Evolutionary conservation across 2,329 filamentous ascomycete species (phyloP).

Genomic region (Stylonectria norvegica): DNA sequence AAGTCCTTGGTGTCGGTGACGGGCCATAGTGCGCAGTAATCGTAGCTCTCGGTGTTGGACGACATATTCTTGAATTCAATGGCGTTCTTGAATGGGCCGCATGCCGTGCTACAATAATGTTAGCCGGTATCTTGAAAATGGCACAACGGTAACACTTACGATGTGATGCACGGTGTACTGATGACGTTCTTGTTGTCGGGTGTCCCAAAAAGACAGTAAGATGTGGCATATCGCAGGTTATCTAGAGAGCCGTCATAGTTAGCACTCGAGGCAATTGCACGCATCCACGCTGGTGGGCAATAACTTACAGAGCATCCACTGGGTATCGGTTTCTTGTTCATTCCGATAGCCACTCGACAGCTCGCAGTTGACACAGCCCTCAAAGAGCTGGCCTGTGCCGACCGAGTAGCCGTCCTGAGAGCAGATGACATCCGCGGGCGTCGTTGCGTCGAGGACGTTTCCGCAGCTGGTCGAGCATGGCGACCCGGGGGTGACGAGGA

Average conservation of each 20-base stretch:
- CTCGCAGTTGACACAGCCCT: slow-evolving; percentile 52
- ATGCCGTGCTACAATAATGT: slow-evolving; percentile 44
- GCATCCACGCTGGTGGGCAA: not conserved
- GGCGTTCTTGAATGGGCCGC: slow-evolving; percentile 45
- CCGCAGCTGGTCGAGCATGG: slow-evolving; percentile 51
- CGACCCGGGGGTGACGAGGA: slow-evolving; percentile 47
- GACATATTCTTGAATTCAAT: slow-evolving; percentile 50
- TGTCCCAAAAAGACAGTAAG: slow-evolving; percentile 53
- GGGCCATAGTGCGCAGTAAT: slow-evolving; percentile 53
- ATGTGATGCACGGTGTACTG: slow-evolving; percentile 50
- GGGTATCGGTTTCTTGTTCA: slow-evolving; percentile 48
- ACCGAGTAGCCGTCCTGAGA: slow-evolving; percentile 37
- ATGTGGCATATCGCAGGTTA: slow-evolving; percentile 55
- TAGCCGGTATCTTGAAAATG: not conserved
- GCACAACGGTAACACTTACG: slow-evolving; percentile 32
- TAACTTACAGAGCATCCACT: slow-evolving; percentile 53
- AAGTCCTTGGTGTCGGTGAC: slow-evolving; percentile 35
- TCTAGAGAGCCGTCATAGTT: slow-evolving; percentile 37
- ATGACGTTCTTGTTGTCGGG: slow-evolving; percentile 43
- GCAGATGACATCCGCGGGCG: slow-evolving; percentile 48
- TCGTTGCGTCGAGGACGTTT: slow-evolving; percentile 48
- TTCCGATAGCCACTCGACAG: slow-evolving; percentile 46
- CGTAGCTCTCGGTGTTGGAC: slow-evolving; percentile 42
- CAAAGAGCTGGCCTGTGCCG: slow-evolving; percentile 46
- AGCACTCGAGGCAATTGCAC: slow-evolving; percentile 6